A percentile compares a stretch with the other conserved stretches of the same genome.
These are phyloP conservation scores for Solanum medicagineum DNA, from an alignment of 257 asterid species.

Conservation along the genomic window DNA sequence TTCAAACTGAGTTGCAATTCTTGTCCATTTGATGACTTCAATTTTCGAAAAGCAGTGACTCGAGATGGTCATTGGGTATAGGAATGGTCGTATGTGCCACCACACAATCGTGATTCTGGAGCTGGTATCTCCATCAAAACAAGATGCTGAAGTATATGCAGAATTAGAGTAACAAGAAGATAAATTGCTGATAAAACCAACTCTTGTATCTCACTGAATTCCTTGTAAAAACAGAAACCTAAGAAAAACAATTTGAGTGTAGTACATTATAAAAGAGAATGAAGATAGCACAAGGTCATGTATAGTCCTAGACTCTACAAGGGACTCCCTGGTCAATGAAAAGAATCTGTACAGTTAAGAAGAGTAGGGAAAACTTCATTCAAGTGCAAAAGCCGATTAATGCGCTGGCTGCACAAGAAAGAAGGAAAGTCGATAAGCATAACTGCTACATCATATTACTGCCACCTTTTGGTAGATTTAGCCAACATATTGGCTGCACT, in stretches of 20 bases:
- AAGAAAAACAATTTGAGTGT: neutral
- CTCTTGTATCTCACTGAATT: neutral
- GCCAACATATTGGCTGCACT: slow-evolving; percentile 19
- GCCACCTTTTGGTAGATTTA: slow-evolving; percentile 23
- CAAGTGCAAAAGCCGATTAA: neutral
- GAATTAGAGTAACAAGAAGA: neutral
- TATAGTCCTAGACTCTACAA: neutral
- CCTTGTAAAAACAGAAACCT: neutral
- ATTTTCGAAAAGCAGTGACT: neutral
- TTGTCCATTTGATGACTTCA: neutral
- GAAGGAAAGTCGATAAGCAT: neutral
- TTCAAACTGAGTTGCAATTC: neutral
- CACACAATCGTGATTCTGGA: no score
- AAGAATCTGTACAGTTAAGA: neutral
- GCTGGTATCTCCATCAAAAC: neutral
- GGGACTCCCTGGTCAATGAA: neutral
- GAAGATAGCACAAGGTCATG: neutral
- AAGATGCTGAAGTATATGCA: neutral
- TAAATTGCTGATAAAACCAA: neutral
- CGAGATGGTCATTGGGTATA: neutral
- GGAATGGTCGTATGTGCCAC: no score
- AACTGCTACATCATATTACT: slow-evolving; percentile 1
- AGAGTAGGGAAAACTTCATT: neutral
- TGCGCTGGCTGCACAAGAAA: neutral
- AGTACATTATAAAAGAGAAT: neutral